Evolutionary conservation across 805 yeast genomes (phyloP).

Genomic region (Candida anglica): DNA sequence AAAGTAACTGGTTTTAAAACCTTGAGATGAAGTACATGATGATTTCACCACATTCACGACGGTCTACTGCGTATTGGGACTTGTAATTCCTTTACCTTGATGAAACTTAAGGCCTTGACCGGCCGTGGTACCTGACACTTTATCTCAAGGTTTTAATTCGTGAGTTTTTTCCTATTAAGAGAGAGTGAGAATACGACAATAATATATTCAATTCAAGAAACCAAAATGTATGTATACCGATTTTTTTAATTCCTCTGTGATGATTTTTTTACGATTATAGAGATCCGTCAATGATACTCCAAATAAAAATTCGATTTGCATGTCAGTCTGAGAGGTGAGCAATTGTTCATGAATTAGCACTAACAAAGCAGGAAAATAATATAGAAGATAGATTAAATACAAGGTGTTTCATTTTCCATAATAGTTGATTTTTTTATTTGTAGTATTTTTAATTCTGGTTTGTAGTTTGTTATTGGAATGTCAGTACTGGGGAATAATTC

Average conservation of each 20-base stretch:
- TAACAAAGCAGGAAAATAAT: too few species aligned
- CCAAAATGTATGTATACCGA: too few species aligned
- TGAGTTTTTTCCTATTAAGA: too few species aligned
- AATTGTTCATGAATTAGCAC: too few species aligned
- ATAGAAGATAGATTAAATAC: too few species aligned
- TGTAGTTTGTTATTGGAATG: too few species aligned
- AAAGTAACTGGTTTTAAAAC: slow-evolving; percentile 7
- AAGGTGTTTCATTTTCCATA: too few species aligned
- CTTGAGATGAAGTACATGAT: slow-evolving; percentile 32
- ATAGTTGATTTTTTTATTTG: too few species aligned
- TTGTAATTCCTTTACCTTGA: slow-evolving; percentile 43
- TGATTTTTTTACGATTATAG: slow-evolving; percentile 10
- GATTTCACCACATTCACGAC: slow-evolving; percentile 49
- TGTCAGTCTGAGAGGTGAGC: slow-evolving; percentile 36
- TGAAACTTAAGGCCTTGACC: slow-evolving; percentile 47
- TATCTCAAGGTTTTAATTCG: neutral
- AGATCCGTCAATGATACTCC: slow-evolving; percentile 18
- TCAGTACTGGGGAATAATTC: too few species aligned
- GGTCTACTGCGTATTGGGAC: slow-evolving; percentile 47
- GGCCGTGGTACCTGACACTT: slow-evolving; percentile 47
- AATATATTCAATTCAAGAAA: too few species aligned
- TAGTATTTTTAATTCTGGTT: too few species aligned
- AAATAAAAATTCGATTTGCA: slow-evolving; percentile 33
- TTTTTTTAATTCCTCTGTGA: slow-evolving; percentile 8
- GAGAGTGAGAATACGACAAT: too few species aligned